These are phyloP conservation scores for Aspergillus pseudoterreus DNA, from an alignment of 2,329 filamentous ascomycete species.

Conservation along the genomic window DNA sequence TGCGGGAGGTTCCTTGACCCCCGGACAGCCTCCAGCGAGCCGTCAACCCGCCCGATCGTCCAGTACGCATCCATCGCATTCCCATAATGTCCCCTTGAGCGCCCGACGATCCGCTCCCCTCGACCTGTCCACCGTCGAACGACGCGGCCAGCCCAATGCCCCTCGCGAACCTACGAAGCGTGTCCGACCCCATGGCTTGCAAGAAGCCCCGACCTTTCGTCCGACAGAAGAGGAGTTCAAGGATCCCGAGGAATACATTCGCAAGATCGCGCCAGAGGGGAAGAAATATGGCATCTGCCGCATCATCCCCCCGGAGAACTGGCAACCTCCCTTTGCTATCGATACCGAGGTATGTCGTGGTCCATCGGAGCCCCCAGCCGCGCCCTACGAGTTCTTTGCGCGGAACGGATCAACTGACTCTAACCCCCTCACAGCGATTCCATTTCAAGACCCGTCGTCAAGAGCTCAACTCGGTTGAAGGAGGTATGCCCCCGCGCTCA, in stretches of 20 bases:
- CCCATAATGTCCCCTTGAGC: slow-evolving; percentile 57
- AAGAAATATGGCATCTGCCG: slow-evolving; percentile 89
- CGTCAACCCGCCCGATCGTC: slow-evolving; percentile 38
- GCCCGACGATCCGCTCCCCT: slow-evolving; percentile 65
- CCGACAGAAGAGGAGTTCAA: slow-evolving; percentile 93
- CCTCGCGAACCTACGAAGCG: slow-evolving; percentile 73
- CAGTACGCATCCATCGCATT: slow-evolving; percentile 42
- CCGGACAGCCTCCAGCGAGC: slow-evolving; percentile 30
- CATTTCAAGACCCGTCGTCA: slow-evolving; percentile 96
- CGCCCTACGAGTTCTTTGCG: background rate
- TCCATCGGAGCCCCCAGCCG: background rate
- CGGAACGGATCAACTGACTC: slow-evolving; percentile 23
- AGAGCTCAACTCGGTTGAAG: slow-evolving; percentile 96
- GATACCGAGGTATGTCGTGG: slow-evolving; percentile 76
- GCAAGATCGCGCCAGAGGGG: slow-evolving; percentile 84
- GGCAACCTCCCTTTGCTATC: slow-evolving; percentile 94
- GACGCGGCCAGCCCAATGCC: slow-evolving; percentile 75
- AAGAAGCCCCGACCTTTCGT: slow-evolving; percentile 84
- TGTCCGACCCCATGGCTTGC: slow-evolving; percentile 75
- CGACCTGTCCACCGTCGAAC: slow-evolving; percentile 85
- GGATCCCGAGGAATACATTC: slow-evolving; percentile 89
- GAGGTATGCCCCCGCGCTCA: slow-evolving; percentile 59
- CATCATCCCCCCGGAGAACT: slow-evolving; percentile 86
- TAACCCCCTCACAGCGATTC: slow-evolving; percentile 63
- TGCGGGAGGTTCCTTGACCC: slow-evolving; percentile 34